Conservation (phyloP, 129 eudicot species). For the Centrapalus pauciflorus region DNA sequence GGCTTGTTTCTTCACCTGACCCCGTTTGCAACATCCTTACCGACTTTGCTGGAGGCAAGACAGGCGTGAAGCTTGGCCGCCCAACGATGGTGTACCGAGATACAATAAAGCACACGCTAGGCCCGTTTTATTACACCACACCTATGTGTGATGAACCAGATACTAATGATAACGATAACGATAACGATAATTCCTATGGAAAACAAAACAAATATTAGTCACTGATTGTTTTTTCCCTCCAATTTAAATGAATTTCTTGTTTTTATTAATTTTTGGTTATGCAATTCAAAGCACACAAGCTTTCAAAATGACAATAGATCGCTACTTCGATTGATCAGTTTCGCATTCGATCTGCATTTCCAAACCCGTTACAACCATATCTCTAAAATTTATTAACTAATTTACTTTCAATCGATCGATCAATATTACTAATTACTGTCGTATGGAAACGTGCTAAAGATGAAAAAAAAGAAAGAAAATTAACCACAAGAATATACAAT, state of each 20-base stretch:
- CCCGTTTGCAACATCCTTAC: constrained; percentile 73
- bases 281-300: neutral
- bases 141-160: constrained; percentile 87
- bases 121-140: constrained; percentile 74
- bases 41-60: constrained; percentile 60
- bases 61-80: constrained; percentile 63
- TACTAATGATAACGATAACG: constrained; percentile 19
- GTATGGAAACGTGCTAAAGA: too few relatives aligned
- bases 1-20: constrained; percentile 82
- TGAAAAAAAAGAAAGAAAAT: too few relatives aligned
- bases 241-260: neutral
- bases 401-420: too few relatives aligned
- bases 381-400: too few relatives aligned
- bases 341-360: too few relatives aligned
- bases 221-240: neutral
- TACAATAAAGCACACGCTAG: constrained; percentile 44
- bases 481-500: too few relatives aligned
- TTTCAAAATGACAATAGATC: too few relatives aligned
- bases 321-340: too few relatives aligned
- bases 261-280: neutral
- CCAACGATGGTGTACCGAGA: constrained; percentile 68
- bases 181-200: constrained; percentile 12
- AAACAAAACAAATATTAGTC: constrained; percentile 25
- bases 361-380: too few relatives aligned
- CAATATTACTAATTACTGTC: too few relatives aligned